Conservation (phyloP, 805 yeast species). For the Pichia californica region DNA sequence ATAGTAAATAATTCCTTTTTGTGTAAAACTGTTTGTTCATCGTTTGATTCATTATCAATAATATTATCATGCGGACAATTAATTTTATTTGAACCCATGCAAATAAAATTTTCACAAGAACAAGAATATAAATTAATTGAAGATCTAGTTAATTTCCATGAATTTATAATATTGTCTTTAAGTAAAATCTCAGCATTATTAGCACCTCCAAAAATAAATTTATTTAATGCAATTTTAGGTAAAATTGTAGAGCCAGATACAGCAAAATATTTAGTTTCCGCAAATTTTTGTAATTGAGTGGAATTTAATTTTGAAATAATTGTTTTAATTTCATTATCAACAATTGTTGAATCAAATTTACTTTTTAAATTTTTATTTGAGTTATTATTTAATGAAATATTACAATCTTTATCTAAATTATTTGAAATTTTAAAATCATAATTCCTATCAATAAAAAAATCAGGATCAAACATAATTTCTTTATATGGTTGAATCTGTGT, state of each 20-base stretch:
- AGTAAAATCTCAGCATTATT: background rate
- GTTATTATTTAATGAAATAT: background rate
- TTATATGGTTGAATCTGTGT: too few relatives aligned
- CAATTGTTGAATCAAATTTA: background rate
- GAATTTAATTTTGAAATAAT: slow-evolving; percentile 1
- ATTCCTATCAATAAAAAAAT: too few relatives aligned
- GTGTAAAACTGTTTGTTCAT: background rate
- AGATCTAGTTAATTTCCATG: background rate
- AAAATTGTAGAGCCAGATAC: background rate
- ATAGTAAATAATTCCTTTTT: background rate
- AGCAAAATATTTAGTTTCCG: background rate
- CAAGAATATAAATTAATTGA: background rate
- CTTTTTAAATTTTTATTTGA: background rate
- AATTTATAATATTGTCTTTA: background rate
- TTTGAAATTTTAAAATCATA: too few relatives aligned
- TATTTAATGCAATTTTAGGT: background rate
- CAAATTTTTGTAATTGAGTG: slow-evolving; percentile 5
- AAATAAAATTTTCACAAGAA: background rate
- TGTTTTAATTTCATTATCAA: background rate
- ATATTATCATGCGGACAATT: background rate
- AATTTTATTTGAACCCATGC: background rate
- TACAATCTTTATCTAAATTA: background rate
- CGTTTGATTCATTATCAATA: background rate
- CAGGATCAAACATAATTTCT: too few relatives aligned
- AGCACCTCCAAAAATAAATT: background rate